Evolutionary conservation across 2,329 filamentous ascomycete species (phyloP), one percentile per base, ranked within the genome.

Genomic region (Sporothrix luriei): DNA sequence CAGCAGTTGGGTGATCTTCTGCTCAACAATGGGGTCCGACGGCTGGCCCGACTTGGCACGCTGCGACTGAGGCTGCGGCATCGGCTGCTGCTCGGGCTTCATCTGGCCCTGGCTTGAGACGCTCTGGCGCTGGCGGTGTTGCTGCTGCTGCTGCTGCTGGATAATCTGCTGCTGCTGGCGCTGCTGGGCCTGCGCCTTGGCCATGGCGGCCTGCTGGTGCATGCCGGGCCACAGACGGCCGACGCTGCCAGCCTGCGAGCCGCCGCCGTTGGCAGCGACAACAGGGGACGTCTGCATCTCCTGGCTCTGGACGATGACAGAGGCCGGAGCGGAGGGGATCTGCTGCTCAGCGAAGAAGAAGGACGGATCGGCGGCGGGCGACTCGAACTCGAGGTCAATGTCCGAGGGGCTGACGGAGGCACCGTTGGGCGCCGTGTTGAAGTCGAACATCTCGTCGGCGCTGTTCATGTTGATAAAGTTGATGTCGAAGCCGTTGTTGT

Each of bases 1-100:
- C 46, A 98, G 85, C 4, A 98, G 87, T 78, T 95, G 93, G 29
- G 92, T 93, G 75, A 98, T 97, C 79, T 94, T 96, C 81, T 97
- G 93, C 80, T 98, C 94, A 9, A 93, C 89, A 46, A 91, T 85
- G 14, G 90, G 89, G 75, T 93, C 90, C 13, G 86, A 82, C 16
- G 84, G 82, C 75, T 84, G 84, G 64, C 80, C 78, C 68, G 80
- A 79, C 81, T 87, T 87, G 71, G 78, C 76, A 52, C 85, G 84
- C 66, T 83, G 77, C 71, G 78, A 75, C 79, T 81, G 82, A 59
- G 75, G 62, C 76, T 81, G 62, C 76, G 80, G 79, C 76, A 79
- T 76, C 76, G 79, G 76, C 68, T 77, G 76, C 75, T 82, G 73
- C 29, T 70, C 72, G 66, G 84, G 84, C 73, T 89, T 79, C 72